A percentile compares a stretch with the other conserved stretches of the same genome.
Evolutionary conservation across 164 flowering plant genomes (phyloP).

Genomic region (Macadamia tetraphylla): DNA sequence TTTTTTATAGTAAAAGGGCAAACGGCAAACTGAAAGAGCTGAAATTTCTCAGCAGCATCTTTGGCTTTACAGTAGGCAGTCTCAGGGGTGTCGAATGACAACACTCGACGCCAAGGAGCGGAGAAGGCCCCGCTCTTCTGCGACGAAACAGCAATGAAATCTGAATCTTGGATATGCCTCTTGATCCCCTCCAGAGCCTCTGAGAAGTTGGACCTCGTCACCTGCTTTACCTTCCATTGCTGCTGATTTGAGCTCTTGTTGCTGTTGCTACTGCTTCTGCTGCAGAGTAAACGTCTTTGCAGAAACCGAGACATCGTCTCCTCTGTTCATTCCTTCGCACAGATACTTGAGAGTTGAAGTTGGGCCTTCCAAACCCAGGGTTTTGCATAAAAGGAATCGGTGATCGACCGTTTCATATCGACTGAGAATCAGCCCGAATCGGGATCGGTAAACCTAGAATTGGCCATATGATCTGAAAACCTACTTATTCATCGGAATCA

Average conservation of each 20-base stretch:
- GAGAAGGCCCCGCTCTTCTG: slow-evolving; percentile 58
- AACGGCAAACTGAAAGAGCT: slow-evolving; percentile 70
- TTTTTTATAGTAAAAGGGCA: slow-evolving; percentile 62
- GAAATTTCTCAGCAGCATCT: slow-evolving; percentile 60
- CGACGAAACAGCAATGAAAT: slow-evolving; percentile 61
- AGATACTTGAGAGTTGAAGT: too few species aligned
- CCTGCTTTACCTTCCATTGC: slow-evolving; percentile 53
- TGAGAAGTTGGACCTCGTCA: slow-evolving; percentile 56
- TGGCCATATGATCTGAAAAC: too few species aligned
- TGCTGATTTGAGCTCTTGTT: slow-evolving; percentile 1
- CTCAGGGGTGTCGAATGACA: slow-evolving; percentile 57
- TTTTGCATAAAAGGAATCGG: too few species aligned
- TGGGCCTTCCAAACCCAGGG: too few species aligned
- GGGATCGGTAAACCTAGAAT: too few species aligned
- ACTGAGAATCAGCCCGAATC: too few species aligned
- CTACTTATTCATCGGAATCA: too few species aligned
- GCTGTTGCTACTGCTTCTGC: background rate
- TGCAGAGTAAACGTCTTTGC: slow-evolving; percentile 12
- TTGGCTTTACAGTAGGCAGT: slow-evolving; percentile 63
- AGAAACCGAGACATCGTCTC: slow-evolving; percentile 4
- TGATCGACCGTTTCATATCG: too few species aligned
- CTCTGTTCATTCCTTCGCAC: too few species aligned
- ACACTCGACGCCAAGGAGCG: slow-evolving; percentile 52
- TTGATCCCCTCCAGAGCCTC: slow-evolving; percentile 38
- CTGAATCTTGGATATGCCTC: slow-evolving; percentile 37